Base-by-base conservation (phyloP, 2,329 filamentous ascomycete genomes). In the Delphinella strobiligena region DNA sequence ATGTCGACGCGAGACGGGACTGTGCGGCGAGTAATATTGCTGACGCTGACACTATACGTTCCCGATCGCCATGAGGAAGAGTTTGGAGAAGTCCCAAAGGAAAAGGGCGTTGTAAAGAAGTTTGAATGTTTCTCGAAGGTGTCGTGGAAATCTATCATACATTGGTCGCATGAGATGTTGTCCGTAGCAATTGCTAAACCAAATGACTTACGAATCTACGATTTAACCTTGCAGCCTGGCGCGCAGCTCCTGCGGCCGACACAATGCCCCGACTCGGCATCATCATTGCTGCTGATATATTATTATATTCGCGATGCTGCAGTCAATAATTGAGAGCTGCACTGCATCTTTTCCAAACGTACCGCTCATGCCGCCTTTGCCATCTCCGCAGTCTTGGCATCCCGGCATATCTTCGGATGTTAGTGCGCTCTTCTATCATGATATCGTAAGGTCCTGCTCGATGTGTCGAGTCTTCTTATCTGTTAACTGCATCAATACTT, bases 1-100 rank as follows among this genome's bases (percentile, higher is more conserved):
- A 39, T 7, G 41, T 43, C 9, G 41, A 43, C 15, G 41, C 41
- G 18, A 43, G 41, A 43, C 41, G 41, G 33, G 41, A 37, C 31
- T 43, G 37, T 30, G 41, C 36, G 30, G 37, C 37, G 41, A 40
- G 36, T 10, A 37, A 40, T n/a, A 43, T 29, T 27, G 34, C 19
- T 1, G 34, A 36, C 9, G 36, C 36, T 12, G 33, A 30, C 15
- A 36, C 18, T 19, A 43, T 37, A 12, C 36, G 40, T 5, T 8
- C n/a, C 7, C 5, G 10, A n/a, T n/a, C 33, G 14, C 16, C 19
- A 17, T 5, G 16, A 9, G 16, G 10, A 17, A 8, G 31, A 10
- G 9, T 33, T 14, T 8, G 31, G 15, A 8, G 14, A 14, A 33
- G 31, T 17, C 8, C 9, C 8, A 14, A 17, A 29, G 17, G 19